Evolutionary conservation across 108 stramenopile species (phyloP), one percentile per base, ranked within the genome.

Genomic region (Cyclotella kingstonii): DNA sequence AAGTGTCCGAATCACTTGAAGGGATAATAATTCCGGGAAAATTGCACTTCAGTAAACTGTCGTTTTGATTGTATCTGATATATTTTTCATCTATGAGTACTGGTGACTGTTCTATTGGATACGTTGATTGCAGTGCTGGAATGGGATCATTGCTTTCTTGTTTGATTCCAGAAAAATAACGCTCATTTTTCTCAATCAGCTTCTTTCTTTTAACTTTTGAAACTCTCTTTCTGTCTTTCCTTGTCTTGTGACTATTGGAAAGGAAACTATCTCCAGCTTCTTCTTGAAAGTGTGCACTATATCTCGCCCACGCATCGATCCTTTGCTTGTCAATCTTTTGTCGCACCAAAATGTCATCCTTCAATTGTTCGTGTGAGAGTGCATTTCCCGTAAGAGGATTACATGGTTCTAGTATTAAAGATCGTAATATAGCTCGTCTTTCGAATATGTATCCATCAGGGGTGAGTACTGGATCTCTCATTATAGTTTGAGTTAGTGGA

Each of bases 381-480:
- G 60, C 38, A 25, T 7, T 44, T 31, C 60, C 52, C 5, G 60
- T 66, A 14, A 67, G 27, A 9, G 73, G 73, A 62, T 75, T 52
- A 2, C 12, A 12, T 4, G 38, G 22, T 31, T 52, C 27, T 6
- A 75, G 15, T 22, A 75, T 48, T 21, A 75, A 46, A 14, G 19
- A 62, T 5, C 73, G 47, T 10, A 80, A 23, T 23, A 83, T 68
- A 0, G 79, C 76, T 12, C 54, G 45, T 17, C 79, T 72, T 60
- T 83, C 82, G 44, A 70, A 83, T 31, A 73, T 81, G 26, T 47
- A 17, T 0, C 82, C 82, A 39, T 73, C 58, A 6, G 65, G 77
- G 4, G 79, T 81, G n/a, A 73, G 59, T 1, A 83, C 83, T 5
- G 83, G 83, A 60, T 84, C 80, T 23, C 48, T 73, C 83, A 84